A percentile compares a stretch with the other conserved stretches of the same genome.
Conservation (phyloP, 2,329 filamentous ascomycete species). For the Claviceps monticola region DNA sequence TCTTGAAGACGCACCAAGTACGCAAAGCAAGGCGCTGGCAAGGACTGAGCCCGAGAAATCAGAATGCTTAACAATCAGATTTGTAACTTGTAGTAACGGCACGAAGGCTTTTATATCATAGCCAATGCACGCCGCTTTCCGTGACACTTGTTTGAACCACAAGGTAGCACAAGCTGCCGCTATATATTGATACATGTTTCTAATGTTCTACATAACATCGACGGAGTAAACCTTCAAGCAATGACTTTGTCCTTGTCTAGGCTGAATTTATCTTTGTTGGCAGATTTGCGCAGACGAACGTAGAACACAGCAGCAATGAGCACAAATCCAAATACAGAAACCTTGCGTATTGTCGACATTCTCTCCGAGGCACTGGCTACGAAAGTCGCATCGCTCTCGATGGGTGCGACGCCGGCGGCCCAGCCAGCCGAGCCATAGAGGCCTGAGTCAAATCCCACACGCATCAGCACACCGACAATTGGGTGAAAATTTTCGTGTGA, state of each 20-base stretch:
- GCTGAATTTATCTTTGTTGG: constrained; percentile 16
- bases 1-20: too few relatives aligned
- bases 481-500: constrained; percentile 6
- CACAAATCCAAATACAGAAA: constrained; percentile 35
- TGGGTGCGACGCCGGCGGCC: constrained; percentile 7
- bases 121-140: too few relatives aligned
- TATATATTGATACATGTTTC: constrained; percentile 5
- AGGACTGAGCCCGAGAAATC: neutral
- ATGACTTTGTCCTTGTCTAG: constrained; percentile 27
- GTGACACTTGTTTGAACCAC: neutral
- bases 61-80: too few relatives aligned
- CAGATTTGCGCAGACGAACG: constrained; percentile 24
- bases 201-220: constrained; percentile 4
- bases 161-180: neutral
- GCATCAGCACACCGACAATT: constrained; percentile 23
- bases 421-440: constrained; percentile 13
- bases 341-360: constrained; percentile 32
- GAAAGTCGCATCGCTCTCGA: constrained; percentile 4
- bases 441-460: constrained; percentile 16
- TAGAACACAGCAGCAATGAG: constrained; percentile 30
- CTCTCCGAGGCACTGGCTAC: constrained; percentile 3
- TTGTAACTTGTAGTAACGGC: too few relatives aligned
- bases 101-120: too few relatives aligned
- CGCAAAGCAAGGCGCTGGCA: neutral
- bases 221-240: constrained; percentile 17